Evolutionary conservation across 2,329 filamentous ascomycete genomes (phyloP).

Genomic region (Fusarium albidum): DNA sequence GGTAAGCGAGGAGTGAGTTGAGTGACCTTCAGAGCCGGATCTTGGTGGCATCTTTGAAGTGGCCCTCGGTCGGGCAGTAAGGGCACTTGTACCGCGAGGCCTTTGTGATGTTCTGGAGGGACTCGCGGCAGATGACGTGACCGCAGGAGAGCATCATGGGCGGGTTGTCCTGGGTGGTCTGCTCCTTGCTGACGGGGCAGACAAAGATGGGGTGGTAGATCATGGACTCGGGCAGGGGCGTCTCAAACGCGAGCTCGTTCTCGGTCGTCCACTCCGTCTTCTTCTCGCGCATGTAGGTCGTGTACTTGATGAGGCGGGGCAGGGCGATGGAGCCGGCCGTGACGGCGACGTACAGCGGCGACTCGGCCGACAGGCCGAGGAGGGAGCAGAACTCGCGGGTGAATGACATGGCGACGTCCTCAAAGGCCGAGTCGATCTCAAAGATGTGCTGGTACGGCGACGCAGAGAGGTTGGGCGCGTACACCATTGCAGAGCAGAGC

Average conservation of each 20-base stretch:
- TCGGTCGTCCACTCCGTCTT: slow-evolving; percentile 94
- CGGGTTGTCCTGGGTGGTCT: slow-evolving; percentile 90
- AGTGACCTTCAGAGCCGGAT: slow-evolving; percentile 65
- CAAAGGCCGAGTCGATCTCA: slow-evolving; percentile 77
- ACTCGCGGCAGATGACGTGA: slow-evolving; percentile 90
- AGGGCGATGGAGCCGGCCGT: slow-evolving; percentile 93
- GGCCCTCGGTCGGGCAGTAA: slow-evolving; percentile 89
- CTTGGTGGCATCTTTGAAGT: slow-evolving; percentile 77
- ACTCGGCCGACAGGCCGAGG: slow-evolving; percentile 88
- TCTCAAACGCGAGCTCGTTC: slow-evolving; percentile 86
- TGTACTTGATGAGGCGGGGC: slow-evolving; percentile 87
- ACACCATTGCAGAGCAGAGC: slow-evolving; percentile 83
- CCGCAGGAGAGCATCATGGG: slow-evolving; percentile 98
- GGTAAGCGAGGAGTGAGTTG: no score
- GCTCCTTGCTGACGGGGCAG: slow-evolving; percentile 95
- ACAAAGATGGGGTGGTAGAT: slow-evolving; percentile 97
- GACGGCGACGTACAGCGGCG: slow-evolving; percentile 89
- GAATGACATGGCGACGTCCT: slow-evolving; percentile 86
- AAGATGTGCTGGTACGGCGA: slow-evolving; percentile 87
- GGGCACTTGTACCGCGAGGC: slow-evolving; percentile 90
- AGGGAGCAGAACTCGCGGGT: slow-evolving; percentile 94
- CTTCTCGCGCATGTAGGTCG: slow-evolving; percentile 85
- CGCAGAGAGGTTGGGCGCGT: slow-evolving; percentile 72
- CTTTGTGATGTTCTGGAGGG: slow-evolving; percentile 80
- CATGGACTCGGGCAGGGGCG: slow-evolving; percentile 66